Evolutionary conservation across 495 filamentous ascomycete genomes (phyloP), one percentile per base, ranked within the genome.

Genomic region (Barbatosphaeria neglecta): DNA sequence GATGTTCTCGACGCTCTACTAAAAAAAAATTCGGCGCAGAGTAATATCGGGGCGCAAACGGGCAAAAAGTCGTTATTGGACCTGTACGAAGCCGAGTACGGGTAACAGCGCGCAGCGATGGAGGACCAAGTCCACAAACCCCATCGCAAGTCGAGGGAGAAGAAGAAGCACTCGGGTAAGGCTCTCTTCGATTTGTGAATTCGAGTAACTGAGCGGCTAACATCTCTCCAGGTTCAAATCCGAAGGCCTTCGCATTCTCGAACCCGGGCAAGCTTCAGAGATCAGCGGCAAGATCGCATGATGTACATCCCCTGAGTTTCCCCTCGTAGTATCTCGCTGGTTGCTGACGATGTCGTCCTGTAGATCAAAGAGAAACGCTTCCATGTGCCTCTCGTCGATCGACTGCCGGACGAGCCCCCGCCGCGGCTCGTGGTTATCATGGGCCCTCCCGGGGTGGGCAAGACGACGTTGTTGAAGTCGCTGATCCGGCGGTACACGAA

Each of bases 331-430:
- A 6, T 35, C n/a, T 16, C 22, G 35, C 35, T n/a, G n/a, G n/a
- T 52, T 43, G 47, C 44, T 50, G 45, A 27, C 40, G 43, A 48
- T n/a, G 0, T 22, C 48, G 22, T 28, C 20, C 24, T n/a, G 38
- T 58, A 90, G 82, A 78, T 95, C 62, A 90, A 86, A 75, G 92
- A 98, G 67, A 97, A 94, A 65, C 75, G 90, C 27, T 70, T 96
- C 18, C 92, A 98, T 76, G 92, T 97, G 13, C 92, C 92, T 25
- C 82, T 93, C 51, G 83, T 97, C 60, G 92, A 98, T 68, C 81
- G 92, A 46, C 70, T 96, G 49, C 93, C 92, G 41, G 89, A 95
- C 39, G 93, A 97, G 64, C 82, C 92, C n/a, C 87, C 92, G 15
- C 92, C 92, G 38, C 74, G 93, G 37, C 78, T 97, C 20, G 90